Evolutionary conservation across 192 early-diverging fungal genomes (phyloP), one percentile per base, ranked within the genome.

Genomic region (Mortierella antarctica): DNA sequence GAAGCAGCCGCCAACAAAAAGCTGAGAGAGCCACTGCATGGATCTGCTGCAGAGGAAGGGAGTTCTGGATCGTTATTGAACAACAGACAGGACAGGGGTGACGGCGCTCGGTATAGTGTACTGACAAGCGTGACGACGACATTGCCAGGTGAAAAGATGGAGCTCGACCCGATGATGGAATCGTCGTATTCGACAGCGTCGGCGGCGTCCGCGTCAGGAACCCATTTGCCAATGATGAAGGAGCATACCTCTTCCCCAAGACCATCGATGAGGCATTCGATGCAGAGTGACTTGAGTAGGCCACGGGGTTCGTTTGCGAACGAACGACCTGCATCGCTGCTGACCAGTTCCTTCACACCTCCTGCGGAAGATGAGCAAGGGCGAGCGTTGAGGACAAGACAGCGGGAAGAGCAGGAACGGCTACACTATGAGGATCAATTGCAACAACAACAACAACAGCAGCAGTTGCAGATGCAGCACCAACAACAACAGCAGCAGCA

Each of bases 331-430:
- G 17, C 67, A 3, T 79, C 76, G 5, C 12, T 79, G 1, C 18
- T 79, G 20, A 71, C 76, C 6, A 79, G 76, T 54, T 52, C 76
- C 3, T 79, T 79, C 57, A 61, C 40, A 0, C 76, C 76, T 9
- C 63, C 62, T 0, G 57, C 39, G 6, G 76, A 79, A 41, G 42
- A 51, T 8, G 53, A 67, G 9, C 18, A 56, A 14, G 31, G 23
- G n/a, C 42, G 46, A 31, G 31, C 31, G 31, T 31, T 31, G 18
- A 15, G 39, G 18, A 39, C 14, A 11, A 7, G 10, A 44, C 57
- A 60, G 39, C 12, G 14, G 14, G 48, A 60, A 7, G 68, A 71
- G 45, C 20, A 71, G 12, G 58, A 79, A 8, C 57, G 56, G 5
- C 62, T 56, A 18, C 59, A 67, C 49, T 70, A 79, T 11, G 68